Evolutionary conservation across 176 grass and related monocot species (phyloP).

Genomic region (Cenchrus fungigraminus): DNA sequence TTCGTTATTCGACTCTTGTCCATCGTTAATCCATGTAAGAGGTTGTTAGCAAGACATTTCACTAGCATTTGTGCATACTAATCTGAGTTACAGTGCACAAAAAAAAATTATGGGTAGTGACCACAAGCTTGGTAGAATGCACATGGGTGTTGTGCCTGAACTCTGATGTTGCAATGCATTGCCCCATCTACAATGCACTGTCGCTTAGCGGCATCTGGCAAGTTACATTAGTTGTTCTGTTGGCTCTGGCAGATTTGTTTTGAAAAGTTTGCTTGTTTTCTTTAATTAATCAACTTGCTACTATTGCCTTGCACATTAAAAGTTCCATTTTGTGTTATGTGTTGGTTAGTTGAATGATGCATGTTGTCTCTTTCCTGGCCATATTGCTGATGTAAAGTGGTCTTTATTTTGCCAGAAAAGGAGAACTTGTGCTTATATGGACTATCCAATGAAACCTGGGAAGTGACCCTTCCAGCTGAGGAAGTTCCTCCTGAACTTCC

Average conservation of each 20-base stretch:
- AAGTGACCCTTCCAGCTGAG: constrained; percentile 59
- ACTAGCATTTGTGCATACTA: background rate
- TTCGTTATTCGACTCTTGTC: background rate
- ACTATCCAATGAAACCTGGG: constrained; percentile 63
- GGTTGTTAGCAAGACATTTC: background rate
- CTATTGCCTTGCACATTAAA: background rate
- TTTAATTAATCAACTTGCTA: constrained; percentile 23
- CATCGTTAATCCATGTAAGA: background rate
- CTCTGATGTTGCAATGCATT: background rate
- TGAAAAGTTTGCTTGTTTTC: background rate
- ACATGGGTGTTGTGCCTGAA: background rate
- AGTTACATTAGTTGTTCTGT: background rate
- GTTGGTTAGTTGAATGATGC: background rate
- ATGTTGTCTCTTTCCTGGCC: background rate
- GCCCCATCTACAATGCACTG: background rate
- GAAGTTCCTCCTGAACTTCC: constrained; percentile 74
- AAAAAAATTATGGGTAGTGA: background rate
- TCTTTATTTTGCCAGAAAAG: constrained; percentile 60
- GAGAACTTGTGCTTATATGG: constrained; percentile 77
- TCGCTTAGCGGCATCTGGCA: background rate
- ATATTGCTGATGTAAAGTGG: constrained; percentile 14
- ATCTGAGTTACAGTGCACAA: background rate
- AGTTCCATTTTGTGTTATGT: constrained; percentile 6
- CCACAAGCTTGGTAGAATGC: background rate
- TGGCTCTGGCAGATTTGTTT: background rate